A percentile compares a stretch with the other conserved stretches of the same genome.
Evolutionary conservation across 2,329 filamentous ascomycete species (phyloP).

Genomic region (Sclerotinia nivalis): DNA sequence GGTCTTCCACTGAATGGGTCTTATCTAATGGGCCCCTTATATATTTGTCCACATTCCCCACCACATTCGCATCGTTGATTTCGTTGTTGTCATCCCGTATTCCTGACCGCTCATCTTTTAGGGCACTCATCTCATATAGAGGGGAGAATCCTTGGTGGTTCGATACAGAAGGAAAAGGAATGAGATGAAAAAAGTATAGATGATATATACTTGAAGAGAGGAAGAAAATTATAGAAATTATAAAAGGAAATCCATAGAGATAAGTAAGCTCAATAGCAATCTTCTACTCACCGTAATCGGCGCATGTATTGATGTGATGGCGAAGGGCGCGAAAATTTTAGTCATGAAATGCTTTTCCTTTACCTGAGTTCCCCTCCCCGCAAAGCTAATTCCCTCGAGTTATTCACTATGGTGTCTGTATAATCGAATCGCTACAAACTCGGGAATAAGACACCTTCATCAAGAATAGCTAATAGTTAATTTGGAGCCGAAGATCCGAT

Average conservation of each 20-base stretch:
- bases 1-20: neutral
- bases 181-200: neutral
- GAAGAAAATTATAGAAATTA: neutral
- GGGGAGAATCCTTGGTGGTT: neutral
- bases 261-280: no score
- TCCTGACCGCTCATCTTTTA: slow-evolving; percentile 11
- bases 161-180: neutral
- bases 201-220: neutral
- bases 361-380: neutral
- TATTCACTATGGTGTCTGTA: neutral
- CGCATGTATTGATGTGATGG: slow-evolving; percentile 1
- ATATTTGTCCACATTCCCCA: neutral
- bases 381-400: neutral
- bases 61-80: neutral
- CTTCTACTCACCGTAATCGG: neutral
- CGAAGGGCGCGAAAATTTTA: slow-evolving; percentile 2
- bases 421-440: neutral
- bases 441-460: neutral
- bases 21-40: slow-evolving; percentile 6
- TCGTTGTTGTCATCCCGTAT: slow-evolving; percentile 5
- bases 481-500: neutral
- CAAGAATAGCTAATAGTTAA: neutral
- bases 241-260: neutral
- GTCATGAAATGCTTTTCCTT: slow-evolving; percentile 15
- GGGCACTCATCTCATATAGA: slow-evolving; percentile 5